These are phyloP conservation scores for Sporobolus alterniflorus DNA, from an alignment of 202 grass and related monocot species.

Conservation along the genomic window DNA sequence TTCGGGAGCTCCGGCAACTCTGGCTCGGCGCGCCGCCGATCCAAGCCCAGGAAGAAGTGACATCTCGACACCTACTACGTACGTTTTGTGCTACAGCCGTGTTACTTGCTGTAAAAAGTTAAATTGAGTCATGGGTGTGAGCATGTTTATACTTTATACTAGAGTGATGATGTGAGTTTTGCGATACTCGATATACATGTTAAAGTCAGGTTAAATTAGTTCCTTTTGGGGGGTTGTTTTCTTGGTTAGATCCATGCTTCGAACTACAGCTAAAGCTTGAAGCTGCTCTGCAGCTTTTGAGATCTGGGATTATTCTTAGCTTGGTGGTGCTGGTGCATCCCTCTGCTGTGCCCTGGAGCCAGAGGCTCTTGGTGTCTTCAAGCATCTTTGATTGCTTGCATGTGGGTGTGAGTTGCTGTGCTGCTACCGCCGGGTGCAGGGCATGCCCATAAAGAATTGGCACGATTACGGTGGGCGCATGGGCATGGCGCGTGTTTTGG, in stretches of 20 bases:
- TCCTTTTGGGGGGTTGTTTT: background rate
- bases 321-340: background rate
- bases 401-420: slow-evolving; percentile 39
- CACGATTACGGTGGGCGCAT: too few species aligned
- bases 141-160: slow-evolving; percentile 35
- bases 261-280: background rate
- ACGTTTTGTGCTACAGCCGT: background rate
- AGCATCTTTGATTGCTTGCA: slow-evolving; percentile 41
- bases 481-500: slow-evolving; percentile 13
- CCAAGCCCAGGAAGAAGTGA: slow-evolving; percentile 55
- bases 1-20: slow-evolving; percentile 29
- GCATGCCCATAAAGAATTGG: slow-evolving; percentile 40
- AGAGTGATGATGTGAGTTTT: slow-evolving; percentile 23
- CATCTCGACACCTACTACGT: background rate
- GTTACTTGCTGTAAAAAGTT: slow-evolving; percentile 26
- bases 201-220: slow-evolving; percentile 36
- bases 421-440: slow-evolving; percentile 12
- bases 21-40: background rate
- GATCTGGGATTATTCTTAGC: slow-evolving; percentile 36
- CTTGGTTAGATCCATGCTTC: slow-evolving; percentile 47
- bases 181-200: slow-evolving; percentile 29
- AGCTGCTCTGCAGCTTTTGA: slow-evolving; percentile 21
- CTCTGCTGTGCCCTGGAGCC: background rate
- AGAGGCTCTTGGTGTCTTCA: background rate
- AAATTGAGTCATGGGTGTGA: slow-evolving; percentile 20